A percentile compares a stretch with the other conserved stretches of the same genome.
Conservation (phyloP, 345 rosid genomes). For the Toxicodendron radicans region DNA sequence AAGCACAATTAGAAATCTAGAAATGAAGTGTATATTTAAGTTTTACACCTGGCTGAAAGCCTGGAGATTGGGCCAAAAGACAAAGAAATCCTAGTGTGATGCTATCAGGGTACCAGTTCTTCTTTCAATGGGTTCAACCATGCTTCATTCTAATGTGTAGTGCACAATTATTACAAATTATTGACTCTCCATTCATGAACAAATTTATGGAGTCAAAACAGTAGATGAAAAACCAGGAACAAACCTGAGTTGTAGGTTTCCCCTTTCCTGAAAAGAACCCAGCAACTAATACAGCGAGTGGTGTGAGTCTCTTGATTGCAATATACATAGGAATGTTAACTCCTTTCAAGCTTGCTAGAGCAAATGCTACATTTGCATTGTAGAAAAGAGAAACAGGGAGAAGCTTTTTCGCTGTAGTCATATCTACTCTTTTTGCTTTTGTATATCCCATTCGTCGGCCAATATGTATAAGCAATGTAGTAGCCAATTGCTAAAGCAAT, state of each 20-base stretch:
- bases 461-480: conserved; percentile 76
- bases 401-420: conserved; percentile 70
- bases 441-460: conserved; percentile 71
- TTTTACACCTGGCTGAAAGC: too few relatives aligned
- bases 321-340: conserved; percentile 98
- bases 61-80: too few relatives aligned
- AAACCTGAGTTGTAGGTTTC: conserved; percentile 78
- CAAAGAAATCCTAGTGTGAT: too few relatives aligned
- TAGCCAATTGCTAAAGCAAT: conserved; percentile 77
- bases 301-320: conserved; percentile 94
- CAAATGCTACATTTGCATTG: conserved; percentile 96
- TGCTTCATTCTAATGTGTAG: too few relatives aligned
- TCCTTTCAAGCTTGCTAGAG: conserved; percentile 97
- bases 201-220: too few relatives aligned
- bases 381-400: conserved; percentile 84
- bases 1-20: too few relatives aligned
- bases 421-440: conserved; percentile 56
- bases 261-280: conserved; percentile 75
- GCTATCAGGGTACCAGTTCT: too few relatives aligned
- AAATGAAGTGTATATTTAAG: too few relatives aligned
- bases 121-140: too few relatives aligned
- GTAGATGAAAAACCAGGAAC: background rate
- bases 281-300: conserved; percentile 80
- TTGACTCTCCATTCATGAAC: too few relatives aligned
- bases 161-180: too few relatives aligned